Evolutionary conservation across 1,284 basidiomycete genomes (phyloP), one percentile per base, ranked within the genome.

Genomic region (Heterobasidion parviporum): DNA sequence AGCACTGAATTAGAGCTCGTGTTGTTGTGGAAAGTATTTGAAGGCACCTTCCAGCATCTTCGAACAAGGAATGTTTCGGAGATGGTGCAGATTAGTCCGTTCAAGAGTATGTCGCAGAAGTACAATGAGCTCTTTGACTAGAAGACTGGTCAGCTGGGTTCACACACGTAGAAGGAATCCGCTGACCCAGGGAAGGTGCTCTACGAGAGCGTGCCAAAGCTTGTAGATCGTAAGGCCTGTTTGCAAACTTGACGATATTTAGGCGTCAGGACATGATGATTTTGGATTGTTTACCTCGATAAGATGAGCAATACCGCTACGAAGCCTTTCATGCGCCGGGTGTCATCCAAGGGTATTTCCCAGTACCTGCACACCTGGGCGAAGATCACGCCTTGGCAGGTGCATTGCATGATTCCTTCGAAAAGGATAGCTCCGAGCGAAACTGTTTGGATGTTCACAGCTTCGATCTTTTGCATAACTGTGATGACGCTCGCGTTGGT

Each of bases 171-270:
- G 15, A 34, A 26, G 9, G 46, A n/a, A 16, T 41, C 7, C 8
- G 46, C 68, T 45, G 56, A 77, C 77, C 77, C 78, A 80, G 54
- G 65, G 65, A 45, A 64, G 54, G 3, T 65, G 63, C 15, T 64
- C 57, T 41, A 80, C 67, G 2, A 71, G 63, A 15, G 74, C 72
- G 20, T 71, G 65, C 77, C 78, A 81, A 1, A 72, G 65, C 62
- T 80, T 81, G 63, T 76, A 78, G 54, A 71, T 70, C 58, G 77
- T 71, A n/a, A 80, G 60, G 6, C 70, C 60, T 0, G 78, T 78
- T 61, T 81, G 78, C 36, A 74, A 45, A 16, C 78, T 80, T 57
- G 26, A 52, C 4, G 2, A 14, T 36, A 18, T 15, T 8, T 32
- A 50, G 12, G 15, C 14, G 33, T 12, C 49, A 10, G 54, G 6